A percentile compares a stretch with the other conserved stretches of the same genome.
These are phyloP conservation scores for Tetrapisispora pingtungensis DNA, from an alignment of 805 yeast genomes.

Conservation along the genomic window DNA sequence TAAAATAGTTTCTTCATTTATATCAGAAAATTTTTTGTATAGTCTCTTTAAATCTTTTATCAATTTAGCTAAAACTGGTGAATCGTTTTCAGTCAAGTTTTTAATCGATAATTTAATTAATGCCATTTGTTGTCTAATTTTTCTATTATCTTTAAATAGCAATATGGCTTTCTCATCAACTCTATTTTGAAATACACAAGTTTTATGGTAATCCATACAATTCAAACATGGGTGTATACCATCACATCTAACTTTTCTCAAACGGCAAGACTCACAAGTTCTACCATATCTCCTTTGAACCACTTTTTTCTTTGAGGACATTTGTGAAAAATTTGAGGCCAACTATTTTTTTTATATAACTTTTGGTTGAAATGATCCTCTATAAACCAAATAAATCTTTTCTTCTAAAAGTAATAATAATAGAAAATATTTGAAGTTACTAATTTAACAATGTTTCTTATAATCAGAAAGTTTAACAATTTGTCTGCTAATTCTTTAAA, in stretches of 20 bases:
- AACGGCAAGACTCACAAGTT: conserved; percentile 49
- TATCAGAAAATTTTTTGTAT: neutral
- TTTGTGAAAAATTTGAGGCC: no score
- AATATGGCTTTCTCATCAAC: neutral
- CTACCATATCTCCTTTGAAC: conserved; percentile 11
- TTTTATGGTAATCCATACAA: conserved; percentile 24
- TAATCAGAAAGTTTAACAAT: no score
- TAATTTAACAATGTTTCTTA: no score
- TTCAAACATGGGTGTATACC: conserved; percentile 44
- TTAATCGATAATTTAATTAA: neutral
- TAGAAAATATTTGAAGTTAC: no score
- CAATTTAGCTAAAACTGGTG: neutral
- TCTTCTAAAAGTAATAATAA: no score
- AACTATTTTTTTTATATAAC: no score
- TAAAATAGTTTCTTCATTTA: neutral
- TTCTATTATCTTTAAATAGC: neutral
- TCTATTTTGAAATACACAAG: neutral
- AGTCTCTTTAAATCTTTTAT: neutral
- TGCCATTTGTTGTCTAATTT: neutral
- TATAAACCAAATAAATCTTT: no score
- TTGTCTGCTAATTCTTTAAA: no score
- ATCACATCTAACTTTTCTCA: conserved; percentile 48
- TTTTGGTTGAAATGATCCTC: no score
- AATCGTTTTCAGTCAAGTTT: neutral
- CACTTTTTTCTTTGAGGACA: neutral